Percentiles rank a stretch among this genome's conserved stretches.
Conservation (phyloP, 2,329 filamentous ascomycete genomes). For the Fusarium buxicola region DNA sequence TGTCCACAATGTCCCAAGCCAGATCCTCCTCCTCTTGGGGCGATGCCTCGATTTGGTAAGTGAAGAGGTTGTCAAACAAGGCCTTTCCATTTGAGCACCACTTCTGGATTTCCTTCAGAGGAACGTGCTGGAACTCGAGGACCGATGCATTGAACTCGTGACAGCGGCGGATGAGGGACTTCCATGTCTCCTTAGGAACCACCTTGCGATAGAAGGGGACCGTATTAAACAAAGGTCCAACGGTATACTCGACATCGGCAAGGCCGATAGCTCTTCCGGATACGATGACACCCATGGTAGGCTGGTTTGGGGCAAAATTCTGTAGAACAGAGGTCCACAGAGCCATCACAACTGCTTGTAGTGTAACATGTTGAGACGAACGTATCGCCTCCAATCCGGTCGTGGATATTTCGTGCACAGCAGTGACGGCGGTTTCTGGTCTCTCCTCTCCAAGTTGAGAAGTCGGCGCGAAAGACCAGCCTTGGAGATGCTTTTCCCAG, state of each 20-base stretch:
- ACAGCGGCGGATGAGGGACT: constrained; percentile 69
- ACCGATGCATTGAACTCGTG: constrained; percentile 77
- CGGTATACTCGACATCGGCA: constrained; percentile 71
- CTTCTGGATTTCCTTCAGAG: constrained; percentile 83
- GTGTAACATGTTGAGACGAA: constrained; percentile 73
- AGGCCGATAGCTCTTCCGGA: constrained; percentile 82
- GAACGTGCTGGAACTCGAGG: constrained; percentile 77
- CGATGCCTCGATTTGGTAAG: constrained; percentile 73
- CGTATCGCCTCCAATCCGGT: constrained; percentile 63
- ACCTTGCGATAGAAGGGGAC: constrained; percentile 74
- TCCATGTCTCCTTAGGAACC: constrained; percentile 64
- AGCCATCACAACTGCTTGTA: constrained; percentile 83
- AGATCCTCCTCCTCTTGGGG: constrained; percentile 44
- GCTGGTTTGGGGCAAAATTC: constrained; percentile 57
- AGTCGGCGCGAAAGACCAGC: constrained; percentile 40
- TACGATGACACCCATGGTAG: constrained; percentile 78
- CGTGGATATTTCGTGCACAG: constrained; percentile 51
- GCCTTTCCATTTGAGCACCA: constrained; percentile 73
- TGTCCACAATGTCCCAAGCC: constrained; percentile 67
- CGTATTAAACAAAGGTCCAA: constrained; percentile 92
- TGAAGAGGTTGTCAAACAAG: constrained; percentile 85
- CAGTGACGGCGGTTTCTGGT: constrained; percentile 8
- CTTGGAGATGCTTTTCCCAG: constrained; percentile 71
- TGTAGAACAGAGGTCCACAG: constrained; percentile 76
- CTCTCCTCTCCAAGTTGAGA: constrained; percentile 15